These are phyloP conservation scores for Jamesozyma piceae DNA, from an alignment of 805 yeast genomes.

Conservation along the genomic window DNA sequence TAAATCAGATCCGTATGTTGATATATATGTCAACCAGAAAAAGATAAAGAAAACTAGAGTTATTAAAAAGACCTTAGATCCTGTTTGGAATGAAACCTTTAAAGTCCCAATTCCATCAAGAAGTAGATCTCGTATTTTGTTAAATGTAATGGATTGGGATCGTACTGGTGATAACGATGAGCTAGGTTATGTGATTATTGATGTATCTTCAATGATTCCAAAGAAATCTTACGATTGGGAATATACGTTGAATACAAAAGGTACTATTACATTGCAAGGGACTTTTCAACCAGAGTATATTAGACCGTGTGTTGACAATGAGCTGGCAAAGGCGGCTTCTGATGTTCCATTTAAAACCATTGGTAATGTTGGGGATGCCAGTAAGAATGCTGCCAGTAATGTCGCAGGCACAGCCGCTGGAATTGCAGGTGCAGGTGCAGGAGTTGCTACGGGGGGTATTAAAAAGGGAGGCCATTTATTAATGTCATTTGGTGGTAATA, in stretches of 20 bases:
- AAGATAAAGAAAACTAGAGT: constrained; percentile 50
- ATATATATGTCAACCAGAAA: constrained; percentile 44
- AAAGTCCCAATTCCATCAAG: constrained; percentile 56
- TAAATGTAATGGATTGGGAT: constrained; percentile 69
- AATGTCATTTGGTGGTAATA: constrained; percentile 29
- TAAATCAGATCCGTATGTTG: constrained; percentile 63
- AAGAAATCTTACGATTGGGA: constrained; percentile 37
- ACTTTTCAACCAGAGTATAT: constrained; percentile 56
- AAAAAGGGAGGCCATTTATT: constrained; percentile 39
- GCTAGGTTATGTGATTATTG: constrained; percentile 45
- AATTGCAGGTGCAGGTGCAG: constrained; percentile 28
- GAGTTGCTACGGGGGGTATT: constrained; percentile 39
- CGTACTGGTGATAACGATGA: constrained; percentile 59
- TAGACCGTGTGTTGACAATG: constrained; percentile 47
- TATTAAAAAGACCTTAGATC: constrained; percentile 58
- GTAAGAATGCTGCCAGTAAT: constrained; percentile 32
- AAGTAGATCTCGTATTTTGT: constrained; percentile 39
- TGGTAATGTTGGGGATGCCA: constrained; percentile 31
- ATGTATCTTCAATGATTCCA: constrained; percentile 42
- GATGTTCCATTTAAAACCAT: constrained; percentile 42
- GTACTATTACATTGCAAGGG: constrained; percentile 45
- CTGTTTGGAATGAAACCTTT: constrained; percentile 66
- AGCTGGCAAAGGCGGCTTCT: constrained; percentile 33
- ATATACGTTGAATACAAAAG: constrained; percentile 54
- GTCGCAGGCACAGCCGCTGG: constrained; percentile 32